Percentiles rank a stretch among this genome's conserved stretches.
Conservation (phyloP, 768 basidiomycete species). For the Lentinula sp. region DNA sequence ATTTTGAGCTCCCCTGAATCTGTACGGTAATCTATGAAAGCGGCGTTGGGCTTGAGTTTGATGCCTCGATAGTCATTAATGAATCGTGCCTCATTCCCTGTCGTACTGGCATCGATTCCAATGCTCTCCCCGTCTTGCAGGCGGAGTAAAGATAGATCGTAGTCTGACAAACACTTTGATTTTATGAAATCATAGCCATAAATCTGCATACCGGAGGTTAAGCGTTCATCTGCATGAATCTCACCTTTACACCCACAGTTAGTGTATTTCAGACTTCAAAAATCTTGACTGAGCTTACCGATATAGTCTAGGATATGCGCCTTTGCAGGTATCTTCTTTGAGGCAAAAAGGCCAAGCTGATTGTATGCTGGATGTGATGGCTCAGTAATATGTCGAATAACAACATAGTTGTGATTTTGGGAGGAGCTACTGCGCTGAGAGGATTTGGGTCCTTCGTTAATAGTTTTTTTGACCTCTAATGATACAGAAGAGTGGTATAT, state of each 20-base stretch:
- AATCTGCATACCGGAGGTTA: conserved; percentile 36
- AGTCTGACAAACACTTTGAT: conserved; percentile 30
- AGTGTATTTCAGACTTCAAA: background rate
- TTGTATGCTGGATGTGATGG: conserved; percentile 69
- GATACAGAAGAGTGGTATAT: conserved; percentile 57
- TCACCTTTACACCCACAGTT: conserved; percentile 42
- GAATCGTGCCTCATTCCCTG: conserved; percentile 87
- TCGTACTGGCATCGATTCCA: conserved; percentile 67
- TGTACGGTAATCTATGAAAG: conserved; percentile 56
- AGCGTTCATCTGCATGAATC: conserved; percentile 73
- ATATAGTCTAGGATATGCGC: conserved; percentile 76
- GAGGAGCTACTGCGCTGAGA: conserved; percentile 7
- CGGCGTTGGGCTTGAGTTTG: conserved; percentile 58
- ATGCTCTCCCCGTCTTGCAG: conserved; percentile 51
- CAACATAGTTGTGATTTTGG: conserved; percentile 28
- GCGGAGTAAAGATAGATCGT: conserved; percentile 79
- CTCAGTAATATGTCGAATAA: conserved; percentile 52
- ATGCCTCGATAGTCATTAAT: conserved; percentile 89
- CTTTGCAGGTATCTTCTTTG: conserved; percentile 58
- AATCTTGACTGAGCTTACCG: conserved; percentile 11
- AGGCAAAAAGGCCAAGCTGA: conserved; percentile 78
- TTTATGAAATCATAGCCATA: background rate
- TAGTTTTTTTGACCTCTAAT: conserved; percentile 28
- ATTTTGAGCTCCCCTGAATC: conserved; percentile 63
- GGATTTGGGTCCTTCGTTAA: conserved; percentile 14